Percentiles rank a stretch among this genome's conserved stretches.
Evolutionary conservation across 2,329 filamentous ascomycete genomes (phyloP).

Genomic region (Penicillium sp.): DNA sequence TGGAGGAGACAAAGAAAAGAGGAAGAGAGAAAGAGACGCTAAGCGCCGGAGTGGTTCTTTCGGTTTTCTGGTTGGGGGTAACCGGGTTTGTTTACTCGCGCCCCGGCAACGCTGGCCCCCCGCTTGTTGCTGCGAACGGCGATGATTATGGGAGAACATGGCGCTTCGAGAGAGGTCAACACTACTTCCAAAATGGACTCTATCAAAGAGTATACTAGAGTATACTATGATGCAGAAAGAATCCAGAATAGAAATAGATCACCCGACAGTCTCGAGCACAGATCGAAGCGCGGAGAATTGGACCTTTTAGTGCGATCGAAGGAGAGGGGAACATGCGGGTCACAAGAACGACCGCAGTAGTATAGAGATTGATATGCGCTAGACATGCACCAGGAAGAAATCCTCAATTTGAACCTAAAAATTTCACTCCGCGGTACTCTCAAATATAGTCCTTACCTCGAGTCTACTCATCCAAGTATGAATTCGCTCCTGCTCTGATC

Average conservation of each 20-base stretch:
- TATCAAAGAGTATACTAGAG: background rate
- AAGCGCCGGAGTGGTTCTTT: conserved; percentile 3
- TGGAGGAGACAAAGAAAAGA: background rate
- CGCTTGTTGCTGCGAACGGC: conserved; percentile 4
- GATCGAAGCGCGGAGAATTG: background rate
- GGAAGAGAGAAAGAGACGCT: conserved; percentile 4
- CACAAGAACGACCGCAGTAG: background rate
- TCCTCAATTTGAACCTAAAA: too few relatives aligned
- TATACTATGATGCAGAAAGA: background rate
- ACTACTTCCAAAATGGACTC: too few relatives aligned
- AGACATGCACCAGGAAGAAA: too few relatives aligned
- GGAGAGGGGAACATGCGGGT: conserved; percentile 4
- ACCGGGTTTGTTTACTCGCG: conserved; percentile 22
- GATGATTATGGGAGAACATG: background rate
- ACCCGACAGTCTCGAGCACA: conserved; percentile 1
- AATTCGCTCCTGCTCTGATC: background rate
- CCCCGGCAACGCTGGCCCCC: conserved; percentile 25
- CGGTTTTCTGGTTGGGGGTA: background rate
- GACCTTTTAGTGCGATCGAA: conserved; percentile 2
- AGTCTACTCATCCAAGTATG: background rate
- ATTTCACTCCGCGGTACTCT: too few relatives aligned
- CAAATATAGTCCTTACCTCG: background rate
- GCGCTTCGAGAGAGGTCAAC: too few relatives aligned
- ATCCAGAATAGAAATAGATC: background rate
- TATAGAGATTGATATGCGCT: background rate